Conservation (phyloP, 2,329 filamentous ascomycete genomes). For the Fusarium sp. region DNA sequence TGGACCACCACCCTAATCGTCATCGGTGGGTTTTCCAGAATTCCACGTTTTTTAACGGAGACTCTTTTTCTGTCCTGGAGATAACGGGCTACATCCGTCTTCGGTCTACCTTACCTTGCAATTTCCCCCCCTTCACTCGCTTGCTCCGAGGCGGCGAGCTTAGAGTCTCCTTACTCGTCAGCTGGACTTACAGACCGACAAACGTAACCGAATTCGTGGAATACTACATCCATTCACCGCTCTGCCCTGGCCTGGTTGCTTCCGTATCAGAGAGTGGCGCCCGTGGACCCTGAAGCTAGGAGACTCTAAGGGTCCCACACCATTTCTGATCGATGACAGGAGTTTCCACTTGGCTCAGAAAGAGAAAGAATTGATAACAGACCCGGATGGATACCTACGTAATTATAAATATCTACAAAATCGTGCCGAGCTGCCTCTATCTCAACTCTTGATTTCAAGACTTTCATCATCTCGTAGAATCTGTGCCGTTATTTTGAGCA, state of each 20-base stretch:
- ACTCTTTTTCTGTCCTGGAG: background rate
- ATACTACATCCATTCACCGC: slow-evolving; percentile 28
- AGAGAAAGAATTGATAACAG: slow-evolving; percentile 14
- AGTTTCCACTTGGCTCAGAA: slow-evolving; percentile 29
- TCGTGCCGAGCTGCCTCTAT: background rate
- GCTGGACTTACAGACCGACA: slow-evolving; percentile 12
- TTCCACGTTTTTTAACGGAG: background rate
- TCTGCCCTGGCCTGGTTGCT: slow-evolving; percentile 26
- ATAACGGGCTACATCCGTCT: slow-evolving; percentile 9
- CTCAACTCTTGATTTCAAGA: background rate
- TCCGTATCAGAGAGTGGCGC: slow-evolving; percentile 27
- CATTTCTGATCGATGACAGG: slow-evolving; percentile 14
- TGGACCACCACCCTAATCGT: slow-evolving; percentile 18
- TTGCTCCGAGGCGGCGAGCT: slow-evolving; percentile 1
- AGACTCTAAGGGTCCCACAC: slow-evolving; percentile 15
- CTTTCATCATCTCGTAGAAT: background rate
- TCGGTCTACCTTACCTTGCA: background rate
- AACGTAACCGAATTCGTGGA: slow-evolving; percentile 9
- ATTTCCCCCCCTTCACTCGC: background rate
- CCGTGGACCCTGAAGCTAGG: slow-evolving; percentile 37
- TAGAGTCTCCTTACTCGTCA: background rate
- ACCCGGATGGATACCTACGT: slow-evolving; percentile 3
- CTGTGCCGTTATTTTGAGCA: slow-evolving; percentile 1
- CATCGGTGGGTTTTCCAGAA: slow-evolving; percentile 33
- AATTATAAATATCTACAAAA: slow-evolving; percentile 27